Evolutionary conservation across 306 rosid genomes (phyloP), one percentile per base, ranked within the genome.

Genomic region (Glycine latifolia): DNA sequence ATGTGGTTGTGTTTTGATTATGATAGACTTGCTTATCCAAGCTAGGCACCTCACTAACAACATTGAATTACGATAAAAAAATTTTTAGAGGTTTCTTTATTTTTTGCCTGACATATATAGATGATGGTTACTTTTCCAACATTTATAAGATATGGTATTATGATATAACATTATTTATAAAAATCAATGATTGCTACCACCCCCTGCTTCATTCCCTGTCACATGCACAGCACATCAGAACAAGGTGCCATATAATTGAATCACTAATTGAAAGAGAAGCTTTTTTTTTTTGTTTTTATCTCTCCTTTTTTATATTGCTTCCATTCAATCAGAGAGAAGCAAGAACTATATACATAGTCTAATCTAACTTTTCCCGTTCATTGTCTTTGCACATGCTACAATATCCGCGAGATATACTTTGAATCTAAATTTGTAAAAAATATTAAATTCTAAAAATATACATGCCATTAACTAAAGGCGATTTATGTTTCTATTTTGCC

Each of bases 111-210:
- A 81, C 86, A 84, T 72, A 0, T 59, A 52, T 46, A 65, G 4
- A 37, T 80, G 80, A 81, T 86, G 65, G 76, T 67, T 73, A 41
- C 78, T 65, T 83, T 83, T 72, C 71, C 80, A 79, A 77, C 75
- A 75, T 71, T 61, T 74, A 26, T 26, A 80, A 53, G 75, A 78
- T 80, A 70, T 68, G 85, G 77, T 52, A 44, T 3, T 86, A 65
- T 82, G 46, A 77, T 75, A 48, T 26, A 26, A 26, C 31, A 26
- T 26, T 26, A 67, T 67, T 55, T 41, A 62, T 70, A 67, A 72
- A 63, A 62, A 62, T 86, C 87, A 86, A 83, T 78, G 62, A 87
- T 84, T 81, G 87, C 61, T 60, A 37, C 76, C 85, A 26, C 31
- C 2, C 50, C 65, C 60, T 72, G 12, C 13, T 58, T n/a, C n/a